A percentile compares a stretch with the other conserved stretches of the same genome.
Evolutionary conservation across 2,329 filamentous ascomycete genomes (phyloP).

Genomic region (Aspergillus ruber): DNA sequence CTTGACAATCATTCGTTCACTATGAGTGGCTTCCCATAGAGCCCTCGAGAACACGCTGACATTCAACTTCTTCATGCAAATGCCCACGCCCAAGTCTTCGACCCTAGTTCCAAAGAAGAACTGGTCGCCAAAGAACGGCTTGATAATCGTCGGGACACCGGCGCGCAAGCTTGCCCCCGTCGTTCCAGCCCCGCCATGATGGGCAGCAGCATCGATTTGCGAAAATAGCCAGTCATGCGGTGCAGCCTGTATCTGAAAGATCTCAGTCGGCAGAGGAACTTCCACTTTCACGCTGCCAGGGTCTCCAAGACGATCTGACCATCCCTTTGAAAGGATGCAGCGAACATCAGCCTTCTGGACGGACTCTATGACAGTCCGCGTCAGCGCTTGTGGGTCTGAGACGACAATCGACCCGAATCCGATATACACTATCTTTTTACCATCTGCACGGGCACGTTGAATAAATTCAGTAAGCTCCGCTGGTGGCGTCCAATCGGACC

Average conservation of each 20-base stretch:
- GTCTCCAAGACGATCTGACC: constrained; percentile 75
- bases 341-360: constrained; percentile 87
- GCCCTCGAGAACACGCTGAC: constrained; percentile 78
- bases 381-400: constrained; percentile 79
- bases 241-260: constrained; percentile 80
- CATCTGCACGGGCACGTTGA: constrained; percentile 67
- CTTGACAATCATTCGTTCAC: constrained; percentile 84
- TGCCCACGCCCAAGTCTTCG: constrained; percentile 87
- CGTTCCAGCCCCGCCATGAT: constrained; percentile 91
- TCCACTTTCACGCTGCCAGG: constrained; percentile 55
- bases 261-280: constrained; percentile 68
- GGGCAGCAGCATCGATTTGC: constrained; percentile 87
- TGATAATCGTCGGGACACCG: constrained; percentile 87
- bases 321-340: constrained; percentile 92
- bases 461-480: constrained; percentile 75
- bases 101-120: constrained; percentile 90
- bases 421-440: constrained; percentile 91
- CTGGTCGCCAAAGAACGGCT: constrained; percentile 96
- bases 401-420: constrained; percentile 97
- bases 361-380: constrained; percentile 85
- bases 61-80: constrained; percentile 83
- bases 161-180: constrained; percentile 88
- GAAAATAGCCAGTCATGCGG: constrained; percentile 96
- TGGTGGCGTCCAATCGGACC: constrained; percentile 63
- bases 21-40: constrained; percentile 85